Evolutionary conservation across 2,329 filamentous ascomycete species (phyloP).

Genomic region (Ophiostoma pallidulum): DNA sequence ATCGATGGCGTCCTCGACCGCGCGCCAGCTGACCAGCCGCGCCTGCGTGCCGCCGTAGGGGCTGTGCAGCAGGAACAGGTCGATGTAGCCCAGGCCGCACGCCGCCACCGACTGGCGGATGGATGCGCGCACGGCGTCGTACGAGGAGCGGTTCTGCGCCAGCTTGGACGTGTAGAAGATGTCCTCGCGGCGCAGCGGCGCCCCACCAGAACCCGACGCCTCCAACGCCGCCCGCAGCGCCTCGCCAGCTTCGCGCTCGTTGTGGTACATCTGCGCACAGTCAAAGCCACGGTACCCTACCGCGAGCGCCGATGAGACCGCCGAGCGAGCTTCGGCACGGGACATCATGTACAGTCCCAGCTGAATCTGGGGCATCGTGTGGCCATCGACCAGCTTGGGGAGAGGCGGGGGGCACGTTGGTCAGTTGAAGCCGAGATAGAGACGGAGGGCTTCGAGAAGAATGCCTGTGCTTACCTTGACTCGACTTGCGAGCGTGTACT

Average conservation of each 20-base stretch:
- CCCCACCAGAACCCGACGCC: too few relatives aligned
- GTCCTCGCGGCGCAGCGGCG: too few relatives aligned
- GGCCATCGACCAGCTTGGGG: conserved; percentile 51
- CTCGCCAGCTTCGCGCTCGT: conserved; percentile 59
- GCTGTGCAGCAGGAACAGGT: conserved; percentile 70
- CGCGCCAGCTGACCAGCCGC: conserved; percentile 63
- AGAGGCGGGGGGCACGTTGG: neutral
- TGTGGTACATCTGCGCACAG: conserved; percentile 49
- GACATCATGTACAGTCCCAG: conserved; percentile 66
- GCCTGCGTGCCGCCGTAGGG: conserved; percentile 64
- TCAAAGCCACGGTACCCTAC: conserved; percentile 44
- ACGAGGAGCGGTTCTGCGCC: conserved; percentile 52
- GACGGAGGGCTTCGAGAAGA: neutral
- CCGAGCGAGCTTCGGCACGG: conserved; percentile 46
- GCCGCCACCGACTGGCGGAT: conserved; percentile 56
- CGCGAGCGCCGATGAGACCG: conserved; percentile 49
- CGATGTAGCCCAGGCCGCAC: conserved; percentile 63
- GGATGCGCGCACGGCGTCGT: conserved; percentile 56
- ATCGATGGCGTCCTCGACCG: conserved; percentile 64
- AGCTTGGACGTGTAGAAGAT: conserved; percentile 78
- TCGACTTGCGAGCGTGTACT: conserved; percentile 6
- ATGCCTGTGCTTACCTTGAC: neutral
- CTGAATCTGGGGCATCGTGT: conserved; percentile 61
- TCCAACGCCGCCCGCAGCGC: conserved; percentile 13
- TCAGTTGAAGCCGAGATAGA: neutral